Evolutionary conservation across 2,329 filamentous ascomycete species (phyloP), one percentile per base, ranked within the genome.

Genomic region (Fusarium longipes): DNA sequence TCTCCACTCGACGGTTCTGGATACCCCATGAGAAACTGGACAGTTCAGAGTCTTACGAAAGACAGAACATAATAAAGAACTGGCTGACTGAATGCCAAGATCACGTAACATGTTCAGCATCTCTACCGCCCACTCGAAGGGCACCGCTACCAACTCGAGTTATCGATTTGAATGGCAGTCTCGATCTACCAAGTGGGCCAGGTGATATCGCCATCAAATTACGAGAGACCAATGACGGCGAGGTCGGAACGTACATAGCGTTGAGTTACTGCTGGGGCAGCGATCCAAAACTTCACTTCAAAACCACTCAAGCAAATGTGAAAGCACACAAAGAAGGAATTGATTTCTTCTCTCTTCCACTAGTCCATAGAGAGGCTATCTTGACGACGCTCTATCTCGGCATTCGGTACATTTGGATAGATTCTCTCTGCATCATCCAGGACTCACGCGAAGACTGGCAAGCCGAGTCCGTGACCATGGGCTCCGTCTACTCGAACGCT

Each of bases 361-460:
- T 59, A 14, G 62, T 27, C 0, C 58, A 57, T 8, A 18, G 42
- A 1, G 51, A 51, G 17, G 27, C 51, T 2, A 35, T 38, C 0
- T 42, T 63, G 7, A 33, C 54, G 0, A 33, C 54, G 0, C 12
- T 60, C 1, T 43, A 59, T 0, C 17, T 63, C 0, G 51, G 51
- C 0, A 29, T 64, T 0, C 53, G 44, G 1, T 42, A 64, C 6
- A 10, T 63, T 8, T 63, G 59, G 59, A 62, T 64, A 0, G 60
- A 63, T 7, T 35, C 59, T 3, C 20, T 63, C 1, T 64, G 60
- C 8, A 64, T 64, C 1, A 33, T 63, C 0, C 60, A 64, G 11
- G 60, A 63, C 8, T 63, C 52, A 10, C 36, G 3, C 8, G 10
- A 63, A 17, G 60, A 63, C 12, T 63, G 60, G 60, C 50, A 63